A percentile compares a stretch with the other conserved stretches of the same genome.
phyloP scores from a whole-genome alignment of 495 filamentous ascomycete genomes.

The Podospora pseudopauciseta region DNA sequence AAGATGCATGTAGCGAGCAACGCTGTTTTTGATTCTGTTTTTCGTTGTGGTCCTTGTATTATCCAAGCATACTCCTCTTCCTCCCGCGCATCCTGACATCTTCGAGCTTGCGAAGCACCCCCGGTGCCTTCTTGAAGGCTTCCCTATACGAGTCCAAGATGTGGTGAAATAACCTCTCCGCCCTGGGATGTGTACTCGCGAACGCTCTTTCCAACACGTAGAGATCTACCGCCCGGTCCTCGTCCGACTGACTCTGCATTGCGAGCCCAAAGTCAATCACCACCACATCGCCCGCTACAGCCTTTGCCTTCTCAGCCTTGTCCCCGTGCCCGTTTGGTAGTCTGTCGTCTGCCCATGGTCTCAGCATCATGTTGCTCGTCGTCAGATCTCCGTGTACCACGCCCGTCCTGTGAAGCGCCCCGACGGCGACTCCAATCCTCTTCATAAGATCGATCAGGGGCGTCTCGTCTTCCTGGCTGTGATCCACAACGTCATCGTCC shows the following conservation, averaged over 20 bases:
- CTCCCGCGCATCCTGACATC: constrained; percentile 94
- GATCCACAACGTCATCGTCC: constrained; percentile 32
- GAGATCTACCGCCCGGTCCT: constrained; percentile 93
- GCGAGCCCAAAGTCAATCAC: constrained; percentile 96
- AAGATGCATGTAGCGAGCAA: constrained; percentile 3
- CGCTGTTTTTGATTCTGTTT: constrained; percentile 11
- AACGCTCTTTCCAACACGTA: constrained; percentile 98
- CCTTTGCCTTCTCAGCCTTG: constrained; percentile 26
- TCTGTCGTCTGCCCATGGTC: constrained; percentile 33
- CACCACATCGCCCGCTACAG: constrained; percentile 69
- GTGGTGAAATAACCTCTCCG: constrained; percentile 68
- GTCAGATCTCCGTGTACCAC: constrained; percentile 95
- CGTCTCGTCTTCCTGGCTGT: constrained; percentile 28
- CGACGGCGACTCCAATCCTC: constrained; percentile 69
- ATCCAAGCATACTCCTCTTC: constrained; percentile 96
- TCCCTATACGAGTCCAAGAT: constrained; percentile 54
- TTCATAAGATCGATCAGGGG: constrained; percentile 57
- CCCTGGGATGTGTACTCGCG: constrained; percentile 85
- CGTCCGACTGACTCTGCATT: constrained; percentile 73
- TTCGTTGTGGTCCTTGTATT: neutral
- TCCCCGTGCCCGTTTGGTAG: constrained; percentile 15
- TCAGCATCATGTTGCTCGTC: constrained; percentile 93
- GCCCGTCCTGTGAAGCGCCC: constrained; percentile 74
- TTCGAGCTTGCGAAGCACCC: constrained; percentile 67
- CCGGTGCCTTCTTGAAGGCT: constrained; percentile 48